Evolutionary conservation across 228 moss, liverwort and hornwort genomes (phyloP).

Genomic region (Sphagnum fallax): DNA sequence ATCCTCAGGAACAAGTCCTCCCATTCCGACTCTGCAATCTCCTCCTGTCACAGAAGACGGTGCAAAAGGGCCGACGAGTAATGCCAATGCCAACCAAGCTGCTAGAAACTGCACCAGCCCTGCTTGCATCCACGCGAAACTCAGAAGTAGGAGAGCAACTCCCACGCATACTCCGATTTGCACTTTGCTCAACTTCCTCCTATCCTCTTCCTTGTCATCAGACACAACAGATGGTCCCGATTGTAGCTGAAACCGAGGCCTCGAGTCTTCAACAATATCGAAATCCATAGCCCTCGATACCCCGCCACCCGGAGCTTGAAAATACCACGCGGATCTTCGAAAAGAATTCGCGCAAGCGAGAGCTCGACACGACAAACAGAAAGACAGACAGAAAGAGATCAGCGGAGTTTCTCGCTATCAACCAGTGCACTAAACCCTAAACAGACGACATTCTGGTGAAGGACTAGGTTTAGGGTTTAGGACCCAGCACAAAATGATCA

Average conservation of each 20-base stretch:
- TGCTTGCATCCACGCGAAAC: constrained; percentile 38
- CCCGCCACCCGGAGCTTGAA: too few relatives aligned
- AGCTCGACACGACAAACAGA: too few relatives aligned
- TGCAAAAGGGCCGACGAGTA: constrained; percentile 66
- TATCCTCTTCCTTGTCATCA: constrained; percentile 16
- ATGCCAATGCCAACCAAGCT: constrained; percentile 63
- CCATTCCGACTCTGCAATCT: constrained; percentile 59
- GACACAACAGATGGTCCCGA: constrained; percentile 20
- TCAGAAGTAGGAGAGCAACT: constrained; percentile 46
- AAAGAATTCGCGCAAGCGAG: too few relatives aligned
- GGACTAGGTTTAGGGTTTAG: too few relatives aligned
- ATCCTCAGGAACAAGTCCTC: constrained; percentile 33
- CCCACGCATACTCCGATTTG: constrained; percentile 51
- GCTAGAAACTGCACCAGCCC: constrained; percentile 48
- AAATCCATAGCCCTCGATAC: constrained; percentile 45
- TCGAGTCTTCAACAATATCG: constrained; percentile 62
- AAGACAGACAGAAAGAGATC: too few relatives aligned
- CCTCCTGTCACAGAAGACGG: constrained; percentile 67
- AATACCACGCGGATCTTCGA: too few relatives aligned
- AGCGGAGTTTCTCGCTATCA: too few relatives aligned
- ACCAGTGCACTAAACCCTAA: too few relatives aligned
- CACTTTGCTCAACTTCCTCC: constrained; percentile 31
- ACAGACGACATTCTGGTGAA: too few relatives aligned
- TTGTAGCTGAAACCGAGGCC: constrained; percentile 78
- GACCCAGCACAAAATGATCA: too few relatives aligned